Evolutionary conservation across 371 early-diverging fungal species (phyloP).

Genomic region (Thermomucor indicae-seudaticae): DNA sequence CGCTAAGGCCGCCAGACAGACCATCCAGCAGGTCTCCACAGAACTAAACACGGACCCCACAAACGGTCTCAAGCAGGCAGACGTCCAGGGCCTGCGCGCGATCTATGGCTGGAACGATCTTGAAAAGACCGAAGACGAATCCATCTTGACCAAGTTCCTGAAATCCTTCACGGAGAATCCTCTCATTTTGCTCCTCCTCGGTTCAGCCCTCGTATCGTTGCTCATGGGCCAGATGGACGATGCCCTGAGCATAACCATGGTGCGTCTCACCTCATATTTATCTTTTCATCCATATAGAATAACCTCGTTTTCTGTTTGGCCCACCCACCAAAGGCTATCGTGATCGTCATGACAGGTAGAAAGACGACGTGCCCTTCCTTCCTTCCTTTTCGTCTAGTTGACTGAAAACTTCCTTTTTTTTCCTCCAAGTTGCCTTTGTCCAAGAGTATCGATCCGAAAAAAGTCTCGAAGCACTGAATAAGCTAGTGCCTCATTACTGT

Average conservation of each 20-base stretch:
- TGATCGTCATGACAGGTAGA: constrained; percentile 83
- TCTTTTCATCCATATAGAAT: no score
- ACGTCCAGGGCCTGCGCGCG: constrained; percentile 49
- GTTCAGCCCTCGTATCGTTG: constrained; percentile 80
- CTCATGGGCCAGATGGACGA: constrained; percentile 89
- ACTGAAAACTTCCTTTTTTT: neutral
- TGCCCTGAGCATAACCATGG: constrained; percentile 91
- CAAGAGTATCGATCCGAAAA: constrained; percentile 90
- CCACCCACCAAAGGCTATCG: constrained; percentile 71
- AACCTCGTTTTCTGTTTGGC: neutral
- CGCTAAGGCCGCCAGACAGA: constrained; percentile 57
- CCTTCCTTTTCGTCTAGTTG: neutral
- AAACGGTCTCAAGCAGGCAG: constrained; percentile 49
- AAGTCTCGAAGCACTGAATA: constrained; percentile 81
- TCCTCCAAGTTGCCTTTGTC: constrained; percentile 87
- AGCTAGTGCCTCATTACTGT: constrained; percentile 83
- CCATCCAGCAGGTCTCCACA: constrained; percentile 45
- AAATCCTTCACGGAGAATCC: constrained; percentile 61
- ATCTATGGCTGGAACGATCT: constrained; percentile 58
- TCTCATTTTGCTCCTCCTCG: constrained; percentile 84
- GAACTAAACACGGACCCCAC: constrained; percentile 49
- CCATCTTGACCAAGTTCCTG: constrained; percentile 35
- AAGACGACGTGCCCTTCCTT: neutral
- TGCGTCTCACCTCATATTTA: constrained; percentile 20
- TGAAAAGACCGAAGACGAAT: constrained; percentile 42